Evolutionary conservation across 2,329 filamentous ascomycete species (phyloP), one percentile per base, ranked within the genome.

Genomic region (Corinectria fuckeliana): DNA sequence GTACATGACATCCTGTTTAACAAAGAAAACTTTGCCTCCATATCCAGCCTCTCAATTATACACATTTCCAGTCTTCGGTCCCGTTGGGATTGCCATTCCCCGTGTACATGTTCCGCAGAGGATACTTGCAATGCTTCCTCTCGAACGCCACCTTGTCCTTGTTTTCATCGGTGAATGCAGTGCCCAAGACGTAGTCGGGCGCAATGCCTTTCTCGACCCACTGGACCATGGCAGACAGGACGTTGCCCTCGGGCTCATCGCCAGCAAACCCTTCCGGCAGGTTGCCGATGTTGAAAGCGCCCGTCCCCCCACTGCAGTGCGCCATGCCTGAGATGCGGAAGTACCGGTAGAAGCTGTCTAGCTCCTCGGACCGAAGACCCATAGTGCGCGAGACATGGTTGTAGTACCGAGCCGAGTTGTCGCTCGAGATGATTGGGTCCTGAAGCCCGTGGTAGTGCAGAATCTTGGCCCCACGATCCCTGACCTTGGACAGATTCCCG

Each of bases 311-410:
- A 25, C 61, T 53, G 66, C 82, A 85, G 72, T 85, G 82, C 11
- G 77, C 76, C 18, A 54, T 82, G 1, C 83, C 83, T 0, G 82
- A 81, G 26, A 86, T 77, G 18, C 73, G 74, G 69, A 85, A 85
- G 68, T 81, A 79, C 2, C 75, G 71, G 72, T 83, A 87, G 69
- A 82, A 82, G 14, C 81, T 77, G 4, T 80, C 81, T 28, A 80
- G 55, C 30, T 74, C 71, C 5, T 42, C 48, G 2, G 28, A 69
- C 41, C 34, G 62, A 69, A 77, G 34, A 71, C 72, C 38, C 71
- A 70, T 63, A 5, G 59, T 65, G 18, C 49, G 50, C 2, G 62
- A 54, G 23, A 69, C 58, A 28, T 56, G 62, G 38, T 70, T 58
- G 30, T 65, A 69, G 51, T 65, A 67, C 14, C 63, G 61, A 13